phyloP scores from a whole-genome alignment of 2,329 filamentous ascomycete species.

The Alternaria sp. region DNA sequence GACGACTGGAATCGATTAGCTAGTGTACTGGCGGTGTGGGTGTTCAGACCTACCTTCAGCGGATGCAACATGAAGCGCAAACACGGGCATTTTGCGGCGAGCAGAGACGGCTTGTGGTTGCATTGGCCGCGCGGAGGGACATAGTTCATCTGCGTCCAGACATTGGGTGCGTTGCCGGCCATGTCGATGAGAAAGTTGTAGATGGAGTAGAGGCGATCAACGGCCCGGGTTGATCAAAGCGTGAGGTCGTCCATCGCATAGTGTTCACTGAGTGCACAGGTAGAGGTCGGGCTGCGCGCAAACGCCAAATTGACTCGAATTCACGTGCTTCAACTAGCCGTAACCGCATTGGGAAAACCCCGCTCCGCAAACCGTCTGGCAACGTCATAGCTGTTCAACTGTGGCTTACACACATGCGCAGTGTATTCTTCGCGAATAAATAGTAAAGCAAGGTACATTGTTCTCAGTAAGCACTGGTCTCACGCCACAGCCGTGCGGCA shows the following conservation, averaged over 20 bases:
- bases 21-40: not conserved
- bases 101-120: constrained; percentile 56
- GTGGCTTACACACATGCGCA: not conserved
- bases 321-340: constrained; percentile 25
- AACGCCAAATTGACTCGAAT: constrained; percentile 28
- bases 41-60: constrained; percentile 52
- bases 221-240: not conserved
- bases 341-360: constrained; percentile 1
- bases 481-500: not conserved
- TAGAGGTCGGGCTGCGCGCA: not conserved
- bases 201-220: not conserved
- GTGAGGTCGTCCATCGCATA: not conserved
- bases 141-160: constrained; percentile 61
- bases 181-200: constrained; percentile 7
- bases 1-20: constrained; percentile 42
- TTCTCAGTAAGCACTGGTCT: not conserved
- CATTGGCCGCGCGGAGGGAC: constrained; percentile 59
- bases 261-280: not conserved
- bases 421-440: not conserved
- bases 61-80: constrained; percentile 65
- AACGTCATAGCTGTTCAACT: constrained; percentile 1
- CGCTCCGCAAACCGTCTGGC: constrained; percentile 3
- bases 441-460: not conserved
- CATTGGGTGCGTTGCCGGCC: constrained; percentile 42
- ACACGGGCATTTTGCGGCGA: constrained; percentile 58